Base-by-base conservation (phyloP, 345 rosid species). In the Hirschfeldia incana region DNA sequence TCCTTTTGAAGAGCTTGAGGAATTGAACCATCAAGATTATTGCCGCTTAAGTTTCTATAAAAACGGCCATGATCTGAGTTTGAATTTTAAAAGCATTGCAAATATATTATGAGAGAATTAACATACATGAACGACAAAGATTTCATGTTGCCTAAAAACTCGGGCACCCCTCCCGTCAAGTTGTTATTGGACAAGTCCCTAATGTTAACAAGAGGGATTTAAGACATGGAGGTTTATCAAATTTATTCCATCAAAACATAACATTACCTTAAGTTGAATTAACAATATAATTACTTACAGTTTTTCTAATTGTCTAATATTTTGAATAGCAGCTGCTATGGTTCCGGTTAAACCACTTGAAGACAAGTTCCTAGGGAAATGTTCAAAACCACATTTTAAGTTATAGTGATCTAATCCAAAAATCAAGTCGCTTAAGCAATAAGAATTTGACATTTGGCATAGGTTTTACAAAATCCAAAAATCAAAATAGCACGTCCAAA, bases 151-250 rank as follows among this genome's bases (percentile, higher is more conserved):
- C 87, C 80, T 3, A 91, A 84, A 75, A 82, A 80, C 7, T 75
- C 80, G 0, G 95, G 91, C 16, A 90, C 75, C 0, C 4, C 2
- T 37, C 92, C 92, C 1, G 67, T 77, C 53, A 90, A 76, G 59
- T 51, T 80, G 39, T 86, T 89, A 65, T 81, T 78, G 0, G 93
- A 91, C n/a, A 89, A 82, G 66, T 89, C 74, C 49, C 79, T 76
- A 30, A 59, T 0, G 17, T 15, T 29, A 0, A 72, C 85, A 87
- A 55, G 1, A 28, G 4, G 3, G 0, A 58, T 8, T 17, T 27
- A 60, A 27, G 13, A 11, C n/a, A 59, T 9, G 1, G 27, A 3
- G 29, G 33, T 9, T 59, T 26, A 27, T 10, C 64, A 28, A 9
- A 26, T 1, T 13, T 9, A 8, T 59, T 26, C 3, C n/a, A 15